Percentiles rank a stretch among this genome's conserved stretches.
These are phyloP conservation scores for Marasmius tenuissimus DNA, from an alignment of 1,284 basidiomycete species.

Conservation along the genomic window DNA sequence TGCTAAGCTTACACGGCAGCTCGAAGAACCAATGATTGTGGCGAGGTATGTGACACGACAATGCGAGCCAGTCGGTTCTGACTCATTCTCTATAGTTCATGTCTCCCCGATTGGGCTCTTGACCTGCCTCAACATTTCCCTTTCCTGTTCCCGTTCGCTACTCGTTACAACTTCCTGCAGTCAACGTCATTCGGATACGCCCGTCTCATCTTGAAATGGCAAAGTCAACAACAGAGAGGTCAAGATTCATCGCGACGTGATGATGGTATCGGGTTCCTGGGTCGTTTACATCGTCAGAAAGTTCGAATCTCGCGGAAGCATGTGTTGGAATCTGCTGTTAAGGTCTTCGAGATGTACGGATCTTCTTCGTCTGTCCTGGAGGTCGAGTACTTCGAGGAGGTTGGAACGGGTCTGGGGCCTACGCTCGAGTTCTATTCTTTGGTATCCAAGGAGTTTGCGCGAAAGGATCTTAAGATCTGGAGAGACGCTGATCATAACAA, in stretches of 20 bases:
- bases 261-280: conserved; percentile 89
- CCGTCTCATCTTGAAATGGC: conserved; percentile 87
- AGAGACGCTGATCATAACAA: conserved; percentile 72
- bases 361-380: conserved; percentile 92
- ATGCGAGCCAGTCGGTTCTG: neutral
- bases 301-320: conserved; percentile 95
- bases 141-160: conserved; percentile 98
- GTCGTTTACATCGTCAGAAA: conserved; percentile 92
- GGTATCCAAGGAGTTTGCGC: conserved; percentile 91
- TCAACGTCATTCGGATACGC: conserved; percentile 98
- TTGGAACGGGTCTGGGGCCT: conserved; percentile 95
- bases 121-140: conserved; percentile 95
- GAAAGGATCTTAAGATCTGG: conserved; percentile 88
- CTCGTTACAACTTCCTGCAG: conserved; percentile 95
- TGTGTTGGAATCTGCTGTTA: conserved; percentile 95
- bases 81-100: conserved; percentile 58
- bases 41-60: conserved; percentile 63
- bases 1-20: conserved; percentile 95
- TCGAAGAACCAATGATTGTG: conserved; percentile 99
- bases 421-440: conserved; percentile 98
- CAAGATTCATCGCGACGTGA: conserved; percentile 80
- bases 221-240: conserved; percentile 75
- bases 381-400: conserved; percentile 99
- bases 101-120: conserved; percentile 94
- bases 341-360: conserved; percentile 97